A percentile compares a stretch with the other conserved stretches of the same genome.
Conservation (phyloP, 2,329 filamentous ascomycete species). For the Plectosphaerella plurivora region DNA sequence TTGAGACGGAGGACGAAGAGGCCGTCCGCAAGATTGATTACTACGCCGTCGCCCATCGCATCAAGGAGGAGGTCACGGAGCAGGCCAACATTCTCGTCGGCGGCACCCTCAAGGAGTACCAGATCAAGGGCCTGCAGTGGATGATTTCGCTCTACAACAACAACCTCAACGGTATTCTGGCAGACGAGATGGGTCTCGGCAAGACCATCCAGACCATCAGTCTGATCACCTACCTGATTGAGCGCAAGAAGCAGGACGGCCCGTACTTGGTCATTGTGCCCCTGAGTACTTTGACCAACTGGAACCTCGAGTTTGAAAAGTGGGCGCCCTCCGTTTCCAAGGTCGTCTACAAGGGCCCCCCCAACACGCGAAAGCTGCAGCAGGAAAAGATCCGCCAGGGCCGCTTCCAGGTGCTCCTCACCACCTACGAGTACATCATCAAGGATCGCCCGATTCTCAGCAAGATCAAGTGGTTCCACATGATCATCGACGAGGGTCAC, state of each 20-base stretch:
- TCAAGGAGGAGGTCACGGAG: constrained; percentile 83
- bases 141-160: constrained; percentile 99
- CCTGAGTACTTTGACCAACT: constrained; percentile 94
- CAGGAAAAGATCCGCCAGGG: constrained; percentile 93
- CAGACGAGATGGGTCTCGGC: constrained; percentile 99
- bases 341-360: constrained; percentile 96
- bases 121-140: constrained; percentile 97
- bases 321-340: constrained; percentile 87
- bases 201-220: constrained; percentile 99
- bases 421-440: constrained; percentile 99
- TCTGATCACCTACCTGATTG: constrained; percentile 94
- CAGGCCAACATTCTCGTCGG: constrained; percentile 87
- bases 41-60: constrained; percentile 94
- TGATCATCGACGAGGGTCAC: constrained; percentile 99
- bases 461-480: constrained; percentile 99
- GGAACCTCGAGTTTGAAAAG: constrained; percentile 98
- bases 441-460: constrained; percentile 92
- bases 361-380: constrained; percentile 79
- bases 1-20: constrained; percentile 64
- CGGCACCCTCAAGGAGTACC: constrained; percentile 93
- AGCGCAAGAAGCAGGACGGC: constrained; percentile 86
- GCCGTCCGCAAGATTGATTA: constrained; percentile 87
- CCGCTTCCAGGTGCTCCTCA: constrained; percentile 92
- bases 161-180: constrained; percentile 97
- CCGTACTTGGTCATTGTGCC: constrained; percentile 97